A percentile compares a stretch with the other conserved stretches of the same genome.
Evolutionary conservation across 225 moss, liverwort and hornwort genomes (phyloP).

Genomic region (Antitrichia curtipendula): DNA sequence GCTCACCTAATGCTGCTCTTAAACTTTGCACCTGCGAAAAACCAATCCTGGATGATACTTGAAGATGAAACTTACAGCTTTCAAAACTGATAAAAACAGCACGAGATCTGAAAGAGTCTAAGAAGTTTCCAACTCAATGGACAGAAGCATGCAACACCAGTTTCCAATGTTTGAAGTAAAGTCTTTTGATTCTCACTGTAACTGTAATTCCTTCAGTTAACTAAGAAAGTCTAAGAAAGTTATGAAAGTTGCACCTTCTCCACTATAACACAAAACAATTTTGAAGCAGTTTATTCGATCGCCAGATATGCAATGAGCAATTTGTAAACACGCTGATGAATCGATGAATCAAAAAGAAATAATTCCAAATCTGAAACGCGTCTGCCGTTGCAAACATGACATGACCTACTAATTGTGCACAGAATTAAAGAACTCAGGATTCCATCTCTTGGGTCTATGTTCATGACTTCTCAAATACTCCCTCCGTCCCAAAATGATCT

Average conservation of each 20-base stretch:
- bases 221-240: neutral
- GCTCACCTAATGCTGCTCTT: conserved; percentile 38
- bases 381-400: neutral
- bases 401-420: neutral
- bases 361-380: neutral
- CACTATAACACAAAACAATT: neutral
- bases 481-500: too few relatives aligned
- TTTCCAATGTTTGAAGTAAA: neutral
- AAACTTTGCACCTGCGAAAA: conserved; percentile 43
- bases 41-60: neutral
- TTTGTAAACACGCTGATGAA: neutral
- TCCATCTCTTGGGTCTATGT: neutral
- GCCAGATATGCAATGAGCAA: neutral
- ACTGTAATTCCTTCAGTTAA: neutral
- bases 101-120: neutral
- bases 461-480: too few relatives aligned
- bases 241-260: neutral
- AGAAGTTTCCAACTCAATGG: neutral
- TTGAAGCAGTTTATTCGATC: neutral
- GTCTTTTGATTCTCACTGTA: neutral
- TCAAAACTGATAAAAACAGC: neutral
- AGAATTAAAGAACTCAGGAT: neutral
- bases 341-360: neutral
- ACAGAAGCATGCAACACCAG: neutral
- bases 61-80: neutral